These are phyloP conservation scores for Gigaspora rosea DNA, from an alignment of 192 early-diverging fungal species.

Conservation along the genomic window DNA sequence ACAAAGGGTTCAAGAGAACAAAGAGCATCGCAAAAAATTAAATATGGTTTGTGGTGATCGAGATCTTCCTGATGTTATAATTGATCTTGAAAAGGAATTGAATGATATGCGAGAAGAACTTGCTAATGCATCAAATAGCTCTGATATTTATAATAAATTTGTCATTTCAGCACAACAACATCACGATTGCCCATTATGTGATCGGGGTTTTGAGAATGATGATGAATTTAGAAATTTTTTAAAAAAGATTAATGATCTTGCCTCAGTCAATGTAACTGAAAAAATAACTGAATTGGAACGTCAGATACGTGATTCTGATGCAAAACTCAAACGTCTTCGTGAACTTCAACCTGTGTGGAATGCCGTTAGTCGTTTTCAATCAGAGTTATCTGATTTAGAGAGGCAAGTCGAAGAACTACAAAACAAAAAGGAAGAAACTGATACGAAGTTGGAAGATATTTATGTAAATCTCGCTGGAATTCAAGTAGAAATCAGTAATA, in stretches of 20 bases:
- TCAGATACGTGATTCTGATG: slow-evolving; percentile 49
- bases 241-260: slow-evolving; percentile 32
- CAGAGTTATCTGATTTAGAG: slow-evolving; percentile 54
- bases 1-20: neutral
- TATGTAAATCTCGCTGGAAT: neutral
- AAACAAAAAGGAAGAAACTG: slow-evolving; percentile 29
- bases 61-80: neutral
- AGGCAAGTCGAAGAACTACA: slow-evolving; percentile 34
- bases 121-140: slow-evolving; percentile 47
- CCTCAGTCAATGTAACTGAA: slow-evolving; percentile 37
- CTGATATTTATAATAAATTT: slow-evolving; percentile 67
- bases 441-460: neutral
- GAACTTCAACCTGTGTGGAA: slow-evolving; percentile 47
- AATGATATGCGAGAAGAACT: too few species aligned
- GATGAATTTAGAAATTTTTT: slow-evolving; percentile 43
- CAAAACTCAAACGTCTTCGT: slow-evolving; percentile 36
- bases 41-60: neutral
- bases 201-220: slow-evolving; percentile 64
- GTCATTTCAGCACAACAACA: slow-evolving; percentile 61
- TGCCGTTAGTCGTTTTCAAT: slow-evolving; percentile 45
- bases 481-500: neutral
- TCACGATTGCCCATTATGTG: slow-evolving; percentile 82
- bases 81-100: slow-evolving; percentile 1
- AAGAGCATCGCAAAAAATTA: neutral
- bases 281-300: slow-evolving; percentile 37